Base-by-base conservation (phyloP, 2,329 filamentous ascomycete genomes). In the Penicillium sp. region DNA sequence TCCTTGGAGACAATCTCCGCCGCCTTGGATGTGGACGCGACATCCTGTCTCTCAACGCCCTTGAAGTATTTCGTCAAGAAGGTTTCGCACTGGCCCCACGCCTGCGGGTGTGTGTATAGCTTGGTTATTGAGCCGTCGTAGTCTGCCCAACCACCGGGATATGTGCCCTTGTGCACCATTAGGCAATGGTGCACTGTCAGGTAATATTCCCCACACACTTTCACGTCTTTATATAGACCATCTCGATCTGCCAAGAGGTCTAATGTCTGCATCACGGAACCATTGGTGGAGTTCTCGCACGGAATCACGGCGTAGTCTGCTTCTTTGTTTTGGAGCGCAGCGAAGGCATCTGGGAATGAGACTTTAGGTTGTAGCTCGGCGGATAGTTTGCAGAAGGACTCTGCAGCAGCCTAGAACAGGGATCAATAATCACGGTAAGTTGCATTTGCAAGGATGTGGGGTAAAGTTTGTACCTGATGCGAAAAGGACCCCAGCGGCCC, bases 241-340 rank as follows among this genome's bases (percentile, higher is more conserved):
- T 85, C 78, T 27, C 89, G 82, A 76, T 96, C 91, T 64, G 91
- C 91, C 59, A 99, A 86, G 63, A 93, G 85, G 75, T 97, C 93
- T 25, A 97, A 84, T 0, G 93, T 96, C 74, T 91, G 90, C 56
- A 94, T 86, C 50, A 99, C 94, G 54, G 89, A 88, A 69, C 94
- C 94, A 75, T 97, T 96, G 71, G 91, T 93, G 41, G 90, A 95
- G 80, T 99, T 99, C 73, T 97, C 93, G 75, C 96, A 93, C 7
- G 94, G 94, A 2, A 97, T 89, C 33, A 97, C 89, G 65, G 93
- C 94, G 56, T 87, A 87, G 52, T 83, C 76, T 0, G 85, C 85
- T 45, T 78, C 72, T 57, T 84, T 82, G 38, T 81, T 80, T 69
- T 95, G 91, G 6, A 96, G 89, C 17, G 86, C 82, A 50, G 87